A percentile compares a stretch with the other conserved stretches of the same genome.
Conservation (phyloP, 805 yeast species). For the Monosporozyma solicola region DNA sequence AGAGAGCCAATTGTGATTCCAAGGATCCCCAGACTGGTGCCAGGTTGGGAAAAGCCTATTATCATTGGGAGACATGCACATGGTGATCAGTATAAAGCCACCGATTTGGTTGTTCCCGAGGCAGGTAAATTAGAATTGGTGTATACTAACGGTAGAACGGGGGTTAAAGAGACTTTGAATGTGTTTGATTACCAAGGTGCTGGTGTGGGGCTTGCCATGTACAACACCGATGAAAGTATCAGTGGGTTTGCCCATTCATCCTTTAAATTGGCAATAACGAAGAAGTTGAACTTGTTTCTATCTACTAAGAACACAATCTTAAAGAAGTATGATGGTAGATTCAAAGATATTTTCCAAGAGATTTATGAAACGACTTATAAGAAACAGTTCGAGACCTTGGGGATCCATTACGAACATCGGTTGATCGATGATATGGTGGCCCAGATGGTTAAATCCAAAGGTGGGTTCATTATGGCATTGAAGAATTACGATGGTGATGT, state of each 20-base stretch:
- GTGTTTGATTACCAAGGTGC: slow-evolving; percentile 49
- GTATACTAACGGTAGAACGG: slow-evolving; percentile 55
- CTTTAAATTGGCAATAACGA: slow-evolving; percentile 60
- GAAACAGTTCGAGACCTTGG: slow-evolving; percentile 46
- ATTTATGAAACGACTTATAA: slow-evolving; percentile 53
- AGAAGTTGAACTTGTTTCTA: slow-evolving; percentile 54
- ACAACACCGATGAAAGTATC: slow-evolving; percentile 73
- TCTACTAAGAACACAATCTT: slow-evolving; percentile 76
- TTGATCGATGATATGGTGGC: slow-evolving; percentile 85
- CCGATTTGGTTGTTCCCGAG: slow-evolving; percentile 57
- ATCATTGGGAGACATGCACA: slow-evolving; percentile 81
- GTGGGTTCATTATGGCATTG: slow-evolving; percentile 73
- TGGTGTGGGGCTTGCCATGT: slow-evolving; percentile 78
- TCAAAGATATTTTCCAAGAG: slow-evolving; percentile 70
- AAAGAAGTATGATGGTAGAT: slow-evolving; percentile 74
- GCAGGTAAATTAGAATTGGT: slow-evolving; percentile 55
- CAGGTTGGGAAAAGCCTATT: slow-evolving; percentile 75
- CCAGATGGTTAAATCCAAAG: slow-evolving; percentile 77
- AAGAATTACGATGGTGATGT: slow-evolving; percentile 85
- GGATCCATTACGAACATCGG: slow-evolving; percentile 70
- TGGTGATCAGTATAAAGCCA: slow-evolving; percentile 79
- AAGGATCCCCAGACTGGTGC: slow-evolving; percentile 66
- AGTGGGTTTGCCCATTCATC: slow-evolving; percentile 73
- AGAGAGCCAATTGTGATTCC: slow-evolving; percentile 78
- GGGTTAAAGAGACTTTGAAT: slow-evolving; percentile 14